These are phyloP conservation scores for Sutorius eximius DNA, from an alignment of 1,284 basidiomycete genomes.

Conservation along the genomic window DNA sequence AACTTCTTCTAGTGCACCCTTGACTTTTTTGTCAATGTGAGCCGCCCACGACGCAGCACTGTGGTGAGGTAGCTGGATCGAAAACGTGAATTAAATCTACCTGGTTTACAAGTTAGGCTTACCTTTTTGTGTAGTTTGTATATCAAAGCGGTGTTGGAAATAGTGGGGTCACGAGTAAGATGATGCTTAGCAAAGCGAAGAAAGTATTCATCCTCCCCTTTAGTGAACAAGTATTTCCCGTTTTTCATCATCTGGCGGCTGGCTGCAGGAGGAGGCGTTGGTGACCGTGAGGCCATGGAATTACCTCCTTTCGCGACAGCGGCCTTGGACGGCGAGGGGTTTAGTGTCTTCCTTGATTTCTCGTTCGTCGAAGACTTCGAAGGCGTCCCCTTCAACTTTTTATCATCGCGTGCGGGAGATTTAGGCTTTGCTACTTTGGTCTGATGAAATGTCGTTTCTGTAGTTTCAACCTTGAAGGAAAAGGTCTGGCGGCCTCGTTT, in stretches of 20 bases:
- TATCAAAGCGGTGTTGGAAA: conserved; percentile 33
- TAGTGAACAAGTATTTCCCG: conserved; percentile 45
- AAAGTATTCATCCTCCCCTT: conserved; percentile 47
- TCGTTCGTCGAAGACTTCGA: conserved; percentile 4
- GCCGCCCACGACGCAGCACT: conserved; percentile 39
- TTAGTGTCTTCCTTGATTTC: conserved; percentile 7
- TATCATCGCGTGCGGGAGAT: conserved; percentile 3
- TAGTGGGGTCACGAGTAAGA: conserved; percentile 40
- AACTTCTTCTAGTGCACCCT: conserved; percentile 23
- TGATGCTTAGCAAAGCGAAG: conserved; percentile 35
- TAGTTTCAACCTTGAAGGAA: conserved; percentile 15
- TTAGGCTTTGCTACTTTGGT: conserved; percentile 9
- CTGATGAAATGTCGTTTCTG: background rate
- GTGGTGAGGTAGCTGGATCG: conserved; percentile 49
- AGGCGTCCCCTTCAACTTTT: conserved; percentile 4
- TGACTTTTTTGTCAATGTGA: conserved; percentile 32
- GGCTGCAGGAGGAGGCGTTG: conserved; percentile 46
- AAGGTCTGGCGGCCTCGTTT: conserved; percentile 25
- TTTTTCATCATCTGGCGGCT: conserved; percentile 23
- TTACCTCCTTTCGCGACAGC: background rate
- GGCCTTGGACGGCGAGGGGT: background rate
- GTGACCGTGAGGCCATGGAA: conserved; percentile 31
- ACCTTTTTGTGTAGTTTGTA: conserved; percentile 43
- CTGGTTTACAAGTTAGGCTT: conserved; percentile 2
- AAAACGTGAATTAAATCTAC: background rate